phyloP scores from a whole-genome alignment of 441 rosid species.

The Omphalea diandra region DNA sequence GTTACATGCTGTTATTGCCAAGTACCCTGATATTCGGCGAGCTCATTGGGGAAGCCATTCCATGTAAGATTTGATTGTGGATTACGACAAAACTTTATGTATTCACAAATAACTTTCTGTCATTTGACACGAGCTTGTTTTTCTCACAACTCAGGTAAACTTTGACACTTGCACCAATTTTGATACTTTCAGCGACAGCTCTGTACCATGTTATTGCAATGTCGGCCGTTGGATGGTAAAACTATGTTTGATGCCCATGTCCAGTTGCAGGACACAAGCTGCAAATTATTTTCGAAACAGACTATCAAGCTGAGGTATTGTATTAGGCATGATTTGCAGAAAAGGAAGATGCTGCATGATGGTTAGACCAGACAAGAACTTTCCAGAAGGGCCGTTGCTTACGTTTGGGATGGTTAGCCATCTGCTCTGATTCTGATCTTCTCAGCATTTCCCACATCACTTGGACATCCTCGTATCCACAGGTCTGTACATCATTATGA shows the following conservation, averaged over 20 bases:
- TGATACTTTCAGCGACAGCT: constrained; percentile 28
- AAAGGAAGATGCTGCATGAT: constrained; percentile 32
- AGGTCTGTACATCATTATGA: constrained; percentile 54
- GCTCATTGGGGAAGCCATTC: constrained; percentile 8
- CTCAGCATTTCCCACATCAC: constrained; percentile 78
- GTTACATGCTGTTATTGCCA: not conserved
- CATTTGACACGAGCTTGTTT: constrained; percentile 9
- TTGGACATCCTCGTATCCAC: constrained; percentile 64
- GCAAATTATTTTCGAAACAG: constrained; percentile 10
- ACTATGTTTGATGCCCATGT: constrained; percentile 19
- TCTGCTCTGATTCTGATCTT: constrained; percentile 42
- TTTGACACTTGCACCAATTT: constrained; percentile 6
- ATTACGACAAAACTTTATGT: constrained; percentile 13
- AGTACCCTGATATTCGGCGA: not conserved
- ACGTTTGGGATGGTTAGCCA: constrained; percentile 30
- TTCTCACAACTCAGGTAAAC: not conserved
- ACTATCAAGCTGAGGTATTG: constrained; percentile 8
- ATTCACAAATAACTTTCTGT: constrained; percentile 21
- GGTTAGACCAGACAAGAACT: constrained; percentile 46
- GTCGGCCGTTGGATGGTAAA: constrained; percentile 25
- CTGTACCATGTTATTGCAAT: constrained; percentile 37
- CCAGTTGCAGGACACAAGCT: constrained; percentile 10
- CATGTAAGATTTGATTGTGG: not conserved
- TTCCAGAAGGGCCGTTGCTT: constrained; percentile 53
- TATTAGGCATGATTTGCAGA: constrained; percentile 33